A percentile compares a stretch with the other conserved stretches of the same genome.
Conservation (phyloP, 106 monocot species). For the Xerophyta viscosa region DNA sequence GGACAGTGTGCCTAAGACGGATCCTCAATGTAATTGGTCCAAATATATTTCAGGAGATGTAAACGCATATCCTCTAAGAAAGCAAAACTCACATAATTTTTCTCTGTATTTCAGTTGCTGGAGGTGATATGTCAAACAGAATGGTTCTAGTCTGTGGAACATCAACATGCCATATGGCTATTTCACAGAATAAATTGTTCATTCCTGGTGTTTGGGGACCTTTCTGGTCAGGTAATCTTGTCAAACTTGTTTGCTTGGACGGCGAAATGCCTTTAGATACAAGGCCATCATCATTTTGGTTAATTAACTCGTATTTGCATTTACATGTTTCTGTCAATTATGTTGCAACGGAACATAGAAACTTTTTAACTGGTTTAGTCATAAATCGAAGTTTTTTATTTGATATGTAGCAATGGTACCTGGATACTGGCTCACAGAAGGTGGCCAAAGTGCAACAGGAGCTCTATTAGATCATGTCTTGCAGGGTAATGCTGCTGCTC, state of each 20-base stretch:
- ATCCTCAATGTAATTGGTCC: conserved; percentile 23
- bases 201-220: conserved; percentile 98
- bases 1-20: conserved; percentile 57
- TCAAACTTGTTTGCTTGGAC: not conserved
- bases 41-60: too few relatives aligned
- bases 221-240: conserved; percentile 79
- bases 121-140: conserved; percentile 49
- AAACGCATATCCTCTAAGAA: too few relatives aligned
- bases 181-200: conserved; percentile 68
- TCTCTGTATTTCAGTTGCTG: conserved; percentile 30
- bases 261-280: too few relatives aligned
- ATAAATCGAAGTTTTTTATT: too few relatives aligned
- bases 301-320: too few relatives aligned
- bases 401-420: conserved; percentile 74
- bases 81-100: too few relatives aligned
- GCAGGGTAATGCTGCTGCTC: conserved; percentile 67
- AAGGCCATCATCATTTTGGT: too few relatives aligned
- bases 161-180: conserved; percentile 97
- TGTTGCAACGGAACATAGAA: too few relatives aligned
- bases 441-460: conserved; percentile 98
- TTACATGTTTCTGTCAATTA: too few relatives aligned
- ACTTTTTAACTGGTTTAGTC: too few relatives aligned
- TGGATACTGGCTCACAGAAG: conserved; percentile 95
- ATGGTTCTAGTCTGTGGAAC: conserved; percentile 98
- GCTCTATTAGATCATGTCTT: conserved; percentile 77